phyloP scores from a whole-genome alignment of 176 grass and related monocot genomes.

The Metroxylon sagu region DNA sequence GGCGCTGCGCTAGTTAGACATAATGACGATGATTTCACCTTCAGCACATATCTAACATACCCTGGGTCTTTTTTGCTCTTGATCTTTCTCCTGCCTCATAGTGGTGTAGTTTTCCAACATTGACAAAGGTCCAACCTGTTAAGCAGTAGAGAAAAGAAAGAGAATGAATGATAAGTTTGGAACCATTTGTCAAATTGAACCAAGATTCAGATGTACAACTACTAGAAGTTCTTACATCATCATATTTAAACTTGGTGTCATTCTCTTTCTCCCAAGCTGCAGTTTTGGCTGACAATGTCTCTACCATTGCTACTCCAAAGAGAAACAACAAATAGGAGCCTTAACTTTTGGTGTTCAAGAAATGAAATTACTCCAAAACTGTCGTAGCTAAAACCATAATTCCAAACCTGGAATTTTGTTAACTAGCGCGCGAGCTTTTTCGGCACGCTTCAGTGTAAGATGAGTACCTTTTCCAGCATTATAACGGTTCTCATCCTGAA shows the following conservation, averaged over 20 bases:
- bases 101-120: conserved; percentile 30
- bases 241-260: conserved; percentile 46
- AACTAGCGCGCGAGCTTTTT: conserved; percentile 65
- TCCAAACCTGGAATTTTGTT: conserved; percentile 61
- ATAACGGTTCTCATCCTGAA: conserved; percentile 64
- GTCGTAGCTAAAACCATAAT: background rate
- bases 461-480: conserved; percentile 64
- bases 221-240: conserved; percentile 38
- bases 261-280: conserved; percentile 64
- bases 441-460: conserved; percentile 50
- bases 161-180: background rate
- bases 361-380: background rate
- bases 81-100: conserved; percentile 28
- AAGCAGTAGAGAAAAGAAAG: conserved; percentile 8
- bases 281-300: conserved; percentile 41
- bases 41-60: conserved; percentile 5
- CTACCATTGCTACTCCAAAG: conserved; percentile 48
- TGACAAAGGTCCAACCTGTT: conserved; percentile 22
- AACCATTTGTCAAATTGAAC: background rate
- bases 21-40: background rate
- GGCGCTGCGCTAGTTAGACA: conserved; percentile 12
- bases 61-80: conserved; percentile 23
- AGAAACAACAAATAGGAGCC: background rate
- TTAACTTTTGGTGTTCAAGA: too few species aligned
- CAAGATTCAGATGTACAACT: background rate